These are phyloP conservation scores for Malassezia slooffiae DNA, from an alignment of 1,284 basidiomycete genomes.

Conservation along the genomic window DNA sequence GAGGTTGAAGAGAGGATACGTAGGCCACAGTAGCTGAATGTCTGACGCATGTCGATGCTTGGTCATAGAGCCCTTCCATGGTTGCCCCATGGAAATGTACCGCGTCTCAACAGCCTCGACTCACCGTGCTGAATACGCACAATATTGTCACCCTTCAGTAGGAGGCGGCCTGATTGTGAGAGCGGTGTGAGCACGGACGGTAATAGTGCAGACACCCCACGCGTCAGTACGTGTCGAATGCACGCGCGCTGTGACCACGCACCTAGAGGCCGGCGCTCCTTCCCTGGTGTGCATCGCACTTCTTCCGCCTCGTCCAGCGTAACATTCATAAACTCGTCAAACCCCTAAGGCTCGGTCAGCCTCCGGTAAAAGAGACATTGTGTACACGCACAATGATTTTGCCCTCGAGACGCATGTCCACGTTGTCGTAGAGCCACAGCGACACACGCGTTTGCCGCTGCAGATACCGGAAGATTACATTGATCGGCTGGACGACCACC, in stretches of 20 bases:
- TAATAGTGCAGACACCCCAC: background rate
- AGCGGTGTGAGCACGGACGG: too few relatives aligned
- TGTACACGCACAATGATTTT: constrained; percentile 62
- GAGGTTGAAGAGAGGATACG: too few relatives aligned
- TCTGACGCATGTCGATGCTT: too few relatives aligned
- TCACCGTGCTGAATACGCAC: constrained; percentile 17
- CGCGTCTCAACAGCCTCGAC: background rate
- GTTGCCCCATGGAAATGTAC: background rate
- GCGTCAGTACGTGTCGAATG: background rate
- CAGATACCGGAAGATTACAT: constrained; percentile 97
- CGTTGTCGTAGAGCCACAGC: constrained; percentile 95
- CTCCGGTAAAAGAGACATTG: too few relatives aligned
- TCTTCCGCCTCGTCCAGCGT: constrained; percentile 91
- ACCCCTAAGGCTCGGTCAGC: constrained; percentile 55
- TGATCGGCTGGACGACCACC: constrained; percentile 49
- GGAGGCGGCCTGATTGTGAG: constrained; percentile 20
- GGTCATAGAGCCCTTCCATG: too few relatives aligned
- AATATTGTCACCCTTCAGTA: constrained; percentile 41
- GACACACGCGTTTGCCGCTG: constrained; percentile 80
- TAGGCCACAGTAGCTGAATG: too few relatives aligned
- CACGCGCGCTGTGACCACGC: constrained; percentile 4
- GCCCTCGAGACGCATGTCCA: constrained; percentile 92
- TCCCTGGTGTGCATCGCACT: constrained; percentile 54
- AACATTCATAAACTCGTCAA: constrained; percentile 99
- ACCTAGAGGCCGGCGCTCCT: constrained; percentile 32